phyloP scores from a whole-genome alignment of 257 asterid genomes.

The Solanum lycopersicoides region DNA sequence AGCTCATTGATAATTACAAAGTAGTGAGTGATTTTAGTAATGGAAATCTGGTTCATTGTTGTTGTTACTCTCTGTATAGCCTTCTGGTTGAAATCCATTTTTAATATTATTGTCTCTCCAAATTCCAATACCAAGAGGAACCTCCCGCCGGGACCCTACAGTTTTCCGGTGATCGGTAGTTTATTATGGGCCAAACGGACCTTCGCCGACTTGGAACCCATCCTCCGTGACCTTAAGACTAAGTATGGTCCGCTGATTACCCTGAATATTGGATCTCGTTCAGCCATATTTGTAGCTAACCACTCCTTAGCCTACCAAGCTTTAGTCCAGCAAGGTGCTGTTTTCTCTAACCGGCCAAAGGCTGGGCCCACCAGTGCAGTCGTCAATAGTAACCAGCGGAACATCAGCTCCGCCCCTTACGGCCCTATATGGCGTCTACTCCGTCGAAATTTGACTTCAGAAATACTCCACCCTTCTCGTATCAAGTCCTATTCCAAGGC shows the following conservation, averaged over 20 bases:
- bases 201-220: neutral
- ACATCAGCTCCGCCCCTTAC: neutral
- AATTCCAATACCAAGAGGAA: neutral
- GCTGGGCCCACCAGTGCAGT: neutral
- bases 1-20: neutral
- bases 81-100: neutral
- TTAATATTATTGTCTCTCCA: neutral
- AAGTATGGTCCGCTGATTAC: neutral
- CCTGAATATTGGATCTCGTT: neutral
- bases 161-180: neutral
- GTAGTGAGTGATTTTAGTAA: neutral
- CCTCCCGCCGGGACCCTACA: neutral
- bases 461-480: neutral
- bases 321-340: neutral
- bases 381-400: neutral
- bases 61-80: neutral
- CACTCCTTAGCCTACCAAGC: neutral
- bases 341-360: neutral
- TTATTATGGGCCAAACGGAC: neutral
- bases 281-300: neutral
- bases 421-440: neutral
- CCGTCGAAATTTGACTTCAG: neutral
- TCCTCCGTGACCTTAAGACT: neutral
- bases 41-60: neutral
- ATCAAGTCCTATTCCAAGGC: neutral